Evolutionary conservation across 768 basidiomycete genomes (phyloP).

Genomic region (Tylopilus sp.): DNA sequence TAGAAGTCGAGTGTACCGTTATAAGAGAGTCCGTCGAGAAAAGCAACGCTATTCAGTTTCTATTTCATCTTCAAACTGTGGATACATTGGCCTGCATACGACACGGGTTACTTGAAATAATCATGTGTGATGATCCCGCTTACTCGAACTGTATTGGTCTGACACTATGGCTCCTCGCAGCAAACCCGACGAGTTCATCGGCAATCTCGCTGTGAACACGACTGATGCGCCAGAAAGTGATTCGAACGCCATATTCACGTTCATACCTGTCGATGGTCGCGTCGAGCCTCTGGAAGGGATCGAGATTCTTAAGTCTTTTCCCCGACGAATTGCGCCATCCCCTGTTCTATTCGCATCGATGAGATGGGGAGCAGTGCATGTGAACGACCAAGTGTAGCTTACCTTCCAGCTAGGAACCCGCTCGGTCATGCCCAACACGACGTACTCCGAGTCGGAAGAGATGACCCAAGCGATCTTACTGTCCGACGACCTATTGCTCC

Average conservation of each 20-base stretch:
- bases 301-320: constrained; percentile 1
- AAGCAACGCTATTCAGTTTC: background rate
- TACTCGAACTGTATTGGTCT: constrained; percentile 1
- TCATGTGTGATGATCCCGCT: background rate
- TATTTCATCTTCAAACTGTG: background rate
- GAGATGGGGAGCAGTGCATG: background rate
- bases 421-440: constrained; percentile 1
- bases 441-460: background rate
- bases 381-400: background rate
- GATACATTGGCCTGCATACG: background rate
- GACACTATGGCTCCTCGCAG: constrained; percentile 2
- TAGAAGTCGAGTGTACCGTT: background rate
- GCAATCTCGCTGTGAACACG: background rate
- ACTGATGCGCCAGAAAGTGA: constrained; percentile 1
- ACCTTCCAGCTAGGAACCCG: constrained; percentile 4
- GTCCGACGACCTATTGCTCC: background rate
- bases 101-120: background rate
- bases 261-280: background rate
- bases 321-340: background rate
- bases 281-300: constrained; percentile 3
- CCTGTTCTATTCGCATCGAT: background rate
- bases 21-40: background rate
- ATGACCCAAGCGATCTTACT: background rate
- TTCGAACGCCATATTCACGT: background rate
- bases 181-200: constrained; percentile 5